Base-by-base conservation (phyloP, 148 eudicot species). In the Drosera capensis region DNA sequence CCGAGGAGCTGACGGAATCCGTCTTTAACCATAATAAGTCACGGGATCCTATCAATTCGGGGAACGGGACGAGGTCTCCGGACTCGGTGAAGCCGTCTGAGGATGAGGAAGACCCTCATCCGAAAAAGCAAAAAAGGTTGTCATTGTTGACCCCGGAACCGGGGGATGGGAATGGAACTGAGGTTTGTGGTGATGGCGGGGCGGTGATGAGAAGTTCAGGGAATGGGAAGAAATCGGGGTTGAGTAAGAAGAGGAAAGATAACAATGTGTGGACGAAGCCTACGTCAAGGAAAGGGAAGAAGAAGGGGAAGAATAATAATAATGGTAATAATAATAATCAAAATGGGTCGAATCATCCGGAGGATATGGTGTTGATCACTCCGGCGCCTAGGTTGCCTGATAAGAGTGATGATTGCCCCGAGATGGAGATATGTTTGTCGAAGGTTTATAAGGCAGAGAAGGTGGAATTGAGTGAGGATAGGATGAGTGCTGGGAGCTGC, bases 401-500 rank as follows among this genome's bases (percentile, higher is more conserved):
- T 40, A 84, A 76, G 39, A 78, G 65, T 13, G 95, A 90, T n/a
- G 97, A 90, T 39, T 40, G 51, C 20, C 62, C 69, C 0, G 93
- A 90, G 1, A 22, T 60, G 19, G 60, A 57, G 3, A 80, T 84
- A 8, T 75, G 84, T 41, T 70, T 90, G 17, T 90, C 97, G 0
- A 90, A 78, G 74, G 64, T 71, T 11, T 71, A 75, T 52, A 90
- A 90, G 60, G 97, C 97, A 0, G 97, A 90, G 54, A 90, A 84
- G 53, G 97, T 90, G 4, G 97, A 90, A 34, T 31, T 90, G 35
- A 71, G 82, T n/a, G 95, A 90, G 39, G 95, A 90, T 60, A 56
- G 97, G 35, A 14, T 84, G 66, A 71, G 55, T 48, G 97, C 95
- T 0, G 78, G 84, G 13, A 84, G 93, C 43, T 65, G 82, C 11